Evolutionary conservation across 2,329 filamentous ascomycete genomes (phyloP).

Genomic region (Cordyceps militaris): DNA sequence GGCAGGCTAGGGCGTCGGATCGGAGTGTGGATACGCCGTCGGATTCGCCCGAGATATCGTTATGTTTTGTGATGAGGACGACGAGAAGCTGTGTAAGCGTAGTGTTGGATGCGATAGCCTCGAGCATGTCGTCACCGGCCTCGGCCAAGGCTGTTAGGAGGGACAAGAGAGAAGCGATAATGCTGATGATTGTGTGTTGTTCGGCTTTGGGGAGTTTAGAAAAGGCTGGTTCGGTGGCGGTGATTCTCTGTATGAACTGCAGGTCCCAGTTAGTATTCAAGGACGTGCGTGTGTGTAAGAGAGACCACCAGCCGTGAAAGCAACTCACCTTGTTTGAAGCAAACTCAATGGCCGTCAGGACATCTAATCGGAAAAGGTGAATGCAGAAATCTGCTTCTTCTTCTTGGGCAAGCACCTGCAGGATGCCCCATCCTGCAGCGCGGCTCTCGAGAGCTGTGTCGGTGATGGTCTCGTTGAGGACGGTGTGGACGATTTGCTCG

Average conservation of each 20-base stretch:
- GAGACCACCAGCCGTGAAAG: neutral
- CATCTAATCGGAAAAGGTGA: conserved; percentile 55
- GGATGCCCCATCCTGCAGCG: conserved; percentile 60
- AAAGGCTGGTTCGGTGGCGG: conserved; percentile 35
- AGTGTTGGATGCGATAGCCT: conserved; percentile 43
- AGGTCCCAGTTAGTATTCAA: neutral
- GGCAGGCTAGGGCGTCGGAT: conserved; percentile 45
- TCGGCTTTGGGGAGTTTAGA: conserved; percentile 45
- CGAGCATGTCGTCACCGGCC: conserved; percentile 53
- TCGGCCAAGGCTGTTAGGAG: conserved; percentile 49
- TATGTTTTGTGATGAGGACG: conserved; percentile 37
- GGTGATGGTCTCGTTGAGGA: conserved; percentile 58
- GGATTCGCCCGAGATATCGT: conserved; percentile 33
- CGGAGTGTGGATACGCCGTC: conserved; percentile 35
- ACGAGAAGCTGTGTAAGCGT: conserved; percentile 49
- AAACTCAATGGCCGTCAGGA: conserved; percentile 53
- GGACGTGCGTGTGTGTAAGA: neutral
- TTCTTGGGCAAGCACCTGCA: conserved; percentile 53
- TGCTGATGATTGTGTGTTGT: conserved; percentile 45
- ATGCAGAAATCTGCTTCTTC: conserved; percentile 62
- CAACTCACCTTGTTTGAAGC: conserved; percentile 44
- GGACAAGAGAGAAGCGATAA: conserved; percentile 45
- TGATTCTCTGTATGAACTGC: conserved; percentile 38
- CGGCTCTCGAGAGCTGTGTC: conserved; percentile 56
- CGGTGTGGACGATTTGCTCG: conserved; percentile 57